Base-by-base conservation (phyloP, 345 rosid genomes). In the Sisymbrium irio region DNA sequence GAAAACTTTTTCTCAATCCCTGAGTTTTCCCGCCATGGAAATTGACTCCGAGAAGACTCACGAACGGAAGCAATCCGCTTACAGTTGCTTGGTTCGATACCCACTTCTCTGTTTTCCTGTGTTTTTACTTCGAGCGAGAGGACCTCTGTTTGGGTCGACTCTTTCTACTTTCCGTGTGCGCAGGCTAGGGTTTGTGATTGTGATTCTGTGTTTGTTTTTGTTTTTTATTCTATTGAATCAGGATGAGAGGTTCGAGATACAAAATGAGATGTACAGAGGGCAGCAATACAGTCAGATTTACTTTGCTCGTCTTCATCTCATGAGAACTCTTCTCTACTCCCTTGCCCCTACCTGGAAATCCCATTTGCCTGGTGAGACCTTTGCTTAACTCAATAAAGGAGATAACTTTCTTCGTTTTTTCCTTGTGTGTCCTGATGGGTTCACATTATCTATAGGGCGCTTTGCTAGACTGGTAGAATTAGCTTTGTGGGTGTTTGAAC, bases 271-370 rank as follows among this genome's bases (percentile, higher is more conserved):
- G 45, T 94, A 94, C 60, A 80, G 88, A 55, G 96, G 95, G 0
- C 98, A 94, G 65, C 98, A 94, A 49, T 91, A 91, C 87, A 94
- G 98, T 62, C 97, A 91, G 68, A 88, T 94, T 45, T 91, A 91
- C 83, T 91, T 89, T 68, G 88, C 86, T 65, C 97, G 97, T 70
- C 89, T 94, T 51, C 90, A 89, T 74, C 62, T 81, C 82, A 84
- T 89, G 90, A 83, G 92, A 70, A 83, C 93, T 59, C 81, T 91
- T 46, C 87, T 94, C 58, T 80, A 86, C 75, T 94, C 97, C 32
- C 89, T 94, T 53, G 86, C 86, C 53, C 88, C 95, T 69, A 69
- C 75, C 37, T 83, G 93, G 97, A 94, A 92, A 79, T 82, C 93
- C 36, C 81, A 85, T 67, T 80, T 89, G 32, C 93, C 89, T 7